A percentile compares a stretch with the other conserved stretches of the same genome.
Conservation (phyloP, 129 eudicot genomes). For the Scalesia atractyloides region DNA sequence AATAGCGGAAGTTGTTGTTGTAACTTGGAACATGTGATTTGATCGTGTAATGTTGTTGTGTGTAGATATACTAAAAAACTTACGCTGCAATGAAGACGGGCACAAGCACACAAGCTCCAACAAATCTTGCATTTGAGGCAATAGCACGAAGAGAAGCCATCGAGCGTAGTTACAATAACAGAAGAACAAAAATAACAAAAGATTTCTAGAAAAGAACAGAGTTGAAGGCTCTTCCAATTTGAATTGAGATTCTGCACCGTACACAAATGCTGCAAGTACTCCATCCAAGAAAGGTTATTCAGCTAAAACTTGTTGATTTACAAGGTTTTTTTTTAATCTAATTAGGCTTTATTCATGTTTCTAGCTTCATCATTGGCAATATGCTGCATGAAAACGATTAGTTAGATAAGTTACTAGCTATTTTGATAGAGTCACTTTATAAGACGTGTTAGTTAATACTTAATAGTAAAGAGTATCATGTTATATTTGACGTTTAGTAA, state of each 20-base stretch:
- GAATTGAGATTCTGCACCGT: conserved; percentile 17
- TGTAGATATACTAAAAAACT: conserved; percentile 10
- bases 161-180: conserved; percentile 48
- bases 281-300: conserved; percentile 56
- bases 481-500: conserved; percentile 5
- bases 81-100: conserved; percentile 31
- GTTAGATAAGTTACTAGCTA: neutral
- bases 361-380: neutral
- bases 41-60: conserved; percentile 3
- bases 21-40: neutral
- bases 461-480: neutral
- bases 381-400: neutral
- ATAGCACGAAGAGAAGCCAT: conserved; percentile 66
- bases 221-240: conserved; percentile 12
- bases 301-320: neutral
- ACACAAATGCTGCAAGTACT: conserved; percentile 25
- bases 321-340: neutral
- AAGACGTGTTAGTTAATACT: neutral
- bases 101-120: conserved; percentile 37
- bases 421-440: neutral
- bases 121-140: conserved; percentile 61
- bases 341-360: neutral
- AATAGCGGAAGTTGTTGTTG: neutral
- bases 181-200: conserved; percentile 44
- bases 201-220: conserved; percentile 30